Conservation (phyloP, 2,329 filamentous ascomycete species). For the Penicillium crustosum region DNA sequence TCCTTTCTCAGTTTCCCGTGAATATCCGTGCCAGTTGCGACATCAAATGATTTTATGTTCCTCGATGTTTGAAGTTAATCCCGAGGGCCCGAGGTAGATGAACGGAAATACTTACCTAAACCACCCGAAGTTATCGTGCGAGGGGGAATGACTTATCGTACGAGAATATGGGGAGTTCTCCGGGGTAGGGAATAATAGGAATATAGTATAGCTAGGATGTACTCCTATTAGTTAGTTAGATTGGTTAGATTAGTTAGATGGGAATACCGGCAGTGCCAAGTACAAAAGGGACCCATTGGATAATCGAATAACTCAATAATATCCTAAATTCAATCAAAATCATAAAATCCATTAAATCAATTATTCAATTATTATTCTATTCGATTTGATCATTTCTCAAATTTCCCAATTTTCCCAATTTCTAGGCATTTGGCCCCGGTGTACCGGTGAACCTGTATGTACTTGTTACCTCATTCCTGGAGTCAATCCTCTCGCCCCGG, state of each 20-base stretch:
- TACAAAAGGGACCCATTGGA: neutral
- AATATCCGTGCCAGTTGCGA: conserved; percentile 17
- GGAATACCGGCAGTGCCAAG: neutral
- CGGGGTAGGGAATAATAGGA: conserved; percentile 1
- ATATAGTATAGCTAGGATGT: neutral
- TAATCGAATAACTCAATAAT: neutral
- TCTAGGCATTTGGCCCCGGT: conserved; percentile 16
- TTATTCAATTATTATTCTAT: conserved; percentile 2
- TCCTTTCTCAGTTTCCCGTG: conserved; percentile 16
- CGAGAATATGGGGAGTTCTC: conserved; percentile 17
- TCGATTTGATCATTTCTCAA: conserved; percentile 6
- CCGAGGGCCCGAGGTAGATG: conserved; percentile 25
- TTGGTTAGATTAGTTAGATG: too few species aligned
- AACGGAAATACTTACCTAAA: conserved; percentile 18
- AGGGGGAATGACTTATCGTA: neutral
- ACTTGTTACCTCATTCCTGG: conserved; percentile 26
- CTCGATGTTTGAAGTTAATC: neutral
- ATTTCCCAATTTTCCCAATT: neutral
- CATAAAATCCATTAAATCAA: too few species aligned
- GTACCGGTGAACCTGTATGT: conserved; percentile 28
- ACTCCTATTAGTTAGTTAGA: too few species aligned
- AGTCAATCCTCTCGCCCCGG: conserved; percentile 15
- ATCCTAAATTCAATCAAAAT: too few species aligned
- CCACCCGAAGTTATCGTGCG: conserved; percentile 15
- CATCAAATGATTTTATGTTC: neutral